Evolutionary conservation across 2,329 filamentous ascomycete genomes (phyloP), one percentile per base, ranked within the genome.

Genomic region (Diplodia corticola): DNA sequence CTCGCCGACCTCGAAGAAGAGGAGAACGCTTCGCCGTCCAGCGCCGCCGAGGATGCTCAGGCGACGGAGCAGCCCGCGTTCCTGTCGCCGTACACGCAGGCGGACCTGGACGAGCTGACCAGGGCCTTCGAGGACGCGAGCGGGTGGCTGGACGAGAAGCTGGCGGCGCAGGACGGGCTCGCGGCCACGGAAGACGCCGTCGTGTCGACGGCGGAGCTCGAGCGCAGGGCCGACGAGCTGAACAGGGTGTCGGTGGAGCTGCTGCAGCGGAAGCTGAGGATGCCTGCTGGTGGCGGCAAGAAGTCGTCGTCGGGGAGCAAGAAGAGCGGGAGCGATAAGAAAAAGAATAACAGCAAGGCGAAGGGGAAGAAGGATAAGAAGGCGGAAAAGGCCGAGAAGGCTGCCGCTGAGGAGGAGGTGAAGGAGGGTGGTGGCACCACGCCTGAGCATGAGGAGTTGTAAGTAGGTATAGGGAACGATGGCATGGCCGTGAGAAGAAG

Each of bases 111-210:
- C 49, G 81, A 84, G 55, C 81, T 95, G 26, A 85, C 88, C 61
- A 83, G 85, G 12, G 80, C 88, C 20, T 86, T 89, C 73, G 84
- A 87, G 30, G 84, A 86, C 15, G 86, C 89, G 20, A 80, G 84
- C 17, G 82, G 84, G 22, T 99, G 94, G 94, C 83, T 99, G 22
- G 85, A 88, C 35, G 85, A 90, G 69, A 89, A 91, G 74, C 79
- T 91, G 55, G 81, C 84, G 2, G 84, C 85, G 71, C 94, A 98
- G 78, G 86, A 88, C 33, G 88, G 87, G 70, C 86, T 97, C 3
- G 80, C 84, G 17, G 79, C 83, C 1, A 88, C 88, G 2, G 91
- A 92, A 10, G 88, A 98, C 70, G 91, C 92, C 0, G 88, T 89
- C 6, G 82, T 97, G 9, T 84, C 89, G 0, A 81, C 88, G 70